phyloP scores from a whole-genome alignment of 163 green algal species.

The Scenedesmus sp. region DNA sequence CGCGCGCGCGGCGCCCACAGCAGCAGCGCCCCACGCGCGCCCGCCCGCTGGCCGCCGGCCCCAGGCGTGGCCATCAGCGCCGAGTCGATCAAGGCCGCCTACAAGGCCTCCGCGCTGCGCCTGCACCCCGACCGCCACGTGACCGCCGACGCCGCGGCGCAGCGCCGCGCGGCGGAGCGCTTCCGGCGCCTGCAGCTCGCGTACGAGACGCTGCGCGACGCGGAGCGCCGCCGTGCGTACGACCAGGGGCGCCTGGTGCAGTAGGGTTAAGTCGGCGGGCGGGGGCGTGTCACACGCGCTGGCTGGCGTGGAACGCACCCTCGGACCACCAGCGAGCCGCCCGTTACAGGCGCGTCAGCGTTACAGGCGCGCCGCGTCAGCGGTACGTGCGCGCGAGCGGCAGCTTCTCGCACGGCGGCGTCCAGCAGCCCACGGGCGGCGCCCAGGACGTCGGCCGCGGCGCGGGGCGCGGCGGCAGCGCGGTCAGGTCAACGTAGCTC shows the following conservation, averaged over 20 bases:
- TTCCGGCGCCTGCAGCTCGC: slow-evolving; percentile 46
- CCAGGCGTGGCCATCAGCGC: neutral
- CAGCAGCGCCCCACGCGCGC: no score
- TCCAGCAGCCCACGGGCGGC: slow-evolving; percentile 22
- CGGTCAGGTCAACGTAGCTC: slow-evolving; percentile 40
- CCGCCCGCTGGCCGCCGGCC: no score
- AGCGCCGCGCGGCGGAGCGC: slow-evolving; percentile 4
- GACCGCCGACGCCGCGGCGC: slow-evolving; percentile 13
- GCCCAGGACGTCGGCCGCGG: slow-evolving; percentile 2
- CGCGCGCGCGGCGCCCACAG: no score
- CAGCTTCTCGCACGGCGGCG: slow-evolving; percentile 28
- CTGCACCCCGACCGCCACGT: slow-evolving; percentile 44
- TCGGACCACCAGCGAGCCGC: no score
- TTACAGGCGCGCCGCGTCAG: no score
- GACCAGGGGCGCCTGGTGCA: slow-evolving; percentile 38
- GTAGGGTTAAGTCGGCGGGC: no score
- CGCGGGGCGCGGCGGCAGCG: slow-evolving; percentile 12
- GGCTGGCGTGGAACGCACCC: no score
- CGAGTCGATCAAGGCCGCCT: slow-evolving; percentile 33
- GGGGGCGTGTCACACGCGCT: no score
- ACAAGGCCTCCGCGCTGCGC: slow-evolving; percentile 37
- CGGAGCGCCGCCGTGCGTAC: slow-evolving; percentile 23
- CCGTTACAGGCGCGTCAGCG: no score
- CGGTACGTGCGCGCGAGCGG: no score
- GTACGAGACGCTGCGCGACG: slow-evolving; percentile 38